These are phyloP conservation scores for Russula dissimulans DNA, from an alignment of 768 basidiomycete genomes.

Conservation along the genomic window DNA sequence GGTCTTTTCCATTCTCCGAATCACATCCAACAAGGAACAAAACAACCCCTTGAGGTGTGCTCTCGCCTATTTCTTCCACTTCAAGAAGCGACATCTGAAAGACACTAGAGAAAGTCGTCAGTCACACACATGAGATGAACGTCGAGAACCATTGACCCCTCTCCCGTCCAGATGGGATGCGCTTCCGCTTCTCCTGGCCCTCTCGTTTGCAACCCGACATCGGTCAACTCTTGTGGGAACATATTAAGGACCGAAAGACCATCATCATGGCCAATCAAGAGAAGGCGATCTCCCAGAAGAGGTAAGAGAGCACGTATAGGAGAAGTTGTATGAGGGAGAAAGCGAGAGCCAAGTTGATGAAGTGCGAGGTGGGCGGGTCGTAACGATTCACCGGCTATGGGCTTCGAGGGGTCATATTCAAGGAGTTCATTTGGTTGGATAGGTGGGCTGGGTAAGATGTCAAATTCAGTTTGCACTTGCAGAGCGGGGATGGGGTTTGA, in stretches of 20 bases:
- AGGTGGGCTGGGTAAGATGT: conserved; percentile 13
- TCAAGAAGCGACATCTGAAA: conserved; percentile 73
- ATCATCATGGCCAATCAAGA: conserved; percentile 74
- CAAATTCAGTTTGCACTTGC: conserved; percentile 22
- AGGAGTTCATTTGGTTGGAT: conserved; percentile 16
- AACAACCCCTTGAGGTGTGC: conserved; percentile 62
- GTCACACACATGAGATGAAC: not conserved
- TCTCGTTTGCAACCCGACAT: conserved; percentile 31
- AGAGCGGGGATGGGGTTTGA: conserved; percentile 14
- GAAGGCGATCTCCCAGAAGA: conserved; percentile 47
- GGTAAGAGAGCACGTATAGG: conserved; percentile 73
- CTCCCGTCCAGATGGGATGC: conserved; percentile 64
- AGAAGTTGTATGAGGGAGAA: conserved; percentile 68
- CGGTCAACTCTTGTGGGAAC: conserved; percentile 66
- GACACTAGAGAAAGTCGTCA: conserved; percentile 38
- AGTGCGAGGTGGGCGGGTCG: conserved; percentile 56
- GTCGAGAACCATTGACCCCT: conserved; percentile 44
- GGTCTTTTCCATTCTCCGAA: conserved; percentile 43
- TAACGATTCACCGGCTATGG: conserved; percentile 42
- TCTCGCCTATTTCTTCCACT: conserved; percentile 45
- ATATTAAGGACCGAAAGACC: conserved; percentile 78
- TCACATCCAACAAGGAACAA: conserved; percentile 66
- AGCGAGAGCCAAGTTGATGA: conserved; percentile 77
- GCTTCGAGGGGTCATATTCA: conserved; percentile 23
- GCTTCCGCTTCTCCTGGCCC: conserved; percentile 67